Conservation (phyloP, 2,329 filamentous ascomycete species). For the Orbilia ellipsospora region DNA sequence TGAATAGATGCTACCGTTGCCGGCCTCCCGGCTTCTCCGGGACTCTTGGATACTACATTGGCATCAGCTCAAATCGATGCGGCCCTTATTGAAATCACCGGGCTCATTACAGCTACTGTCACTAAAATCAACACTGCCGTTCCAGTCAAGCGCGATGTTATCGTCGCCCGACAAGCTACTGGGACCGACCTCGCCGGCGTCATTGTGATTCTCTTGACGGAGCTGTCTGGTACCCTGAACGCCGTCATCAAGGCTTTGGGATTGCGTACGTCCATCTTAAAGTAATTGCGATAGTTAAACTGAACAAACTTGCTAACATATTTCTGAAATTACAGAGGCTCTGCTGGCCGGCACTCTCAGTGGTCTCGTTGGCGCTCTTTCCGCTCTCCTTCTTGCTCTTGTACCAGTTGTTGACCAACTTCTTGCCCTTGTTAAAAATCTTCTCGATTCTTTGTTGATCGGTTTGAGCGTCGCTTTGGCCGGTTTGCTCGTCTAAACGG, state of each 20-base stretch:
- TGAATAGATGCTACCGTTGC: slow-evolving; percentile 25
- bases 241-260: slow-evolving; percentile 32
- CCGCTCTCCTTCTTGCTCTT: slow-evolving; percentile 30
- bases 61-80: slow-evolving; percentile 20
- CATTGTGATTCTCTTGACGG: slow-evolving; percentile 21
- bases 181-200: slow-evolving; percentile 17
- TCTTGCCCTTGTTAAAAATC: slow-evolving; percentile 10
- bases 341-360: slow-evolving; percentile 34
- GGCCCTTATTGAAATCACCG: slow-evolving; percentile 20
- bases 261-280: slow-evolving; percentile 25
- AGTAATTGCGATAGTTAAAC: not conserved
- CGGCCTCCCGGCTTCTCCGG: not conserved
- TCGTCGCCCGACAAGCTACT: slow-evolving; percentile 3
- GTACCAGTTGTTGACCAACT: slow-evolving; percentile 36
- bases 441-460: slow-evolving; percentile 31
- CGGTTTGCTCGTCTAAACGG: slow-evolving; percentile 30
- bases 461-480: slow-evolving; percentile 23
- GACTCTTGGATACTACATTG: not conserved
- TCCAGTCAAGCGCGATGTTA: not conserved
- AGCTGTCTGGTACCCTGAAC: slow-evolving; percentile 31
- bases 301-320: not conserved
- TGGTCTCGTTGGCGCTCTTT: slow-evolving; percentile 33
- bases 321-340: slow-evolving; percentile 2
- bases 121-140: slow-evolving; percentile 11
- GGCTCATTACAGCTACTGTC: slow-evolving; percentile 9